Conservation (phyloP, 352 stramenopile species). For the Phytopythium boreale region DNA sequence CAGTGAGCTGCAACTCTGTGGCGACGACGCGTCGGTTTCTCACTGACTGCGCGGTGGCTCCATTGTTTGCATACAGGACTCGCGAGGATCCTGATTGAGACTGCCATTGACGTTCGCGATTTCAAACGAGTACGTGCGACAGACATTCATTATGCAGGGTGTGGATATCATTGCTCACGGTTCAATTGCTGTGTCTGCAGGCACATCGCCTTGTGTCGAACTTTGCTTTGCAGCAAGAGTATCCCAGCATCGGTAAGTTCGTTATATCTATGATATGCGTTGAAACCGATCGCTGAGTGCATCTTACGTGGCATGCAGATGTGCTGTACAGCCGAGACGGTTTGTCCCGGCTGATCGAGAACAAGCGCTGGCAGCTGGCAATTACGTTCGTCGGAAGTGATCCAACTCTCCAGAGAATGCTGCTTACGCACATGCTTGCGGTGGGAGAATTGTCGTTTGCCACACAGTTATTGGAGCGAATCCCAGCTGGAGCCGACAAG, state of each 20-base stretch:
- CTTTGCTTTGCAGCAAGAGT: constrained; percentile 44
- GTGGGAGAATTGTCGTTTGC: constrained; percentile 28
- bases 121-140: constrained; percentile 46
- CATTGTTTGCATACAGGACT: constrained; percentile 17
- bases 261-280: neutral
- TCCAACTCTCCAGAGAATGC: constrained; percentile 34
- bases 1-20: neutral
- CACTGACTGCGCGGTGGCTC: neutral
- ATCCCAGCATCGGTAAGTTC: constrained; percentile 46
- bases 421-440: constrained; percentile 44
- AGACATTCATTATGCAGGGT: neutral
- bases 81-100: constrained; percentile 39
- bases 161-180: neutral
- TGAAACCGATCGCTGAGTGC: neutral
- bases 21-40: neutral
- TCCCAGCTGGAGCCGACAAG: constrained; percentile 29
- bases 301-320: constrained; percentile 17
- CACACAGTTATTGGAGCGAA: constrained; percentile 27
- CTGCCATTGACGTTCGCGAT: constrained; percentile 45
- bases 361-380: constrained; percentile 57
- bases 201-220: constrained; percentile 56
- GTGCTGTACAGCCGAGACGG: constrained; percentile 61
- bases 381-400: constrained; percentile 63
- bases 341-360: constrained; percentile 56
- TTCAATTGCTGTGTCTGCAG: constrained; percentile 9